Evolutionary conservation across 768 basidiomycete genomes (phyloP).

Genomic region (Leucocoprinus sp.): DNA sequence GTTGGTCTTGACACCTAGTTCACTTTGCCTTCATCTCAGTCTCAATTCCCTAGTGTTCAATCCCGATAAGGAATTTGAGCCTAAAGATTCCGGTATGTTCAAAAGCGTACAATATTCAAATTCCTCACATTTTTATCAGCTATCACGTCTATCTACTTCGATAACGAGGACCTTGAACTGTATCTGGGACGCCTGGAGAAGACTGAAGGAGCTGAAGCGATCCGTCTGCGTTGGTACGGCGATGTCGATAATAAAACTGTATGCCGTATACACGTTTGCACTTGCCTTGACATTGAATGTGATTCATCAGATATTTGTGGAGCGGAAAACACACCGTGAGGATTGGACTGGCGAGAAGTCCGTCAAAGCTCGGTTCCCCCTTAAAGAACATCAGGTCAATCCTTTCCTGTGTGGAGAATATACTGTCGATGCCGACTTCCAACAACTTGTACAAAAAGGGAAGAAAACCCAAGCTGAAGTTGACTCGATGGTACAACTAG

Average conservation of each 20-base stretch:
- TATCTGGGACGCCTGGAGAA: slow-evolving; percentile 97
- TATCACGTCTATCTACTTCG: slow-evolving; percentile 96
- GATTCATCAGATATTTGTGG: slow-evolving; percentile 62
- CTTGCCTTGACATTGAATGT: background rate
- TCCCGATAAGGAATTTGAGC: slow-evolving; percentile 85
- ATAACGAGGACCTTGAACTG: slow-evolving; percentile 90
- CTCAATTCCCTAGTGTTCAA: slow-evolving; percentile 69
- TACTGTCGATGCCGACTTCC: slow-evolving; percentile 90
- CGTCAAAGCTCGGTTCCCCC: slow-evolving; percentile 92
- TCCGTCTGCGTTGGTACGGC: slow-evolving; percentile 96
- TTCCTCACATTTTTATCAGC: slow-evolving; percentile 33
- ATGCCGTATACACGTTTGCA: slow-evolving; percentile 17
- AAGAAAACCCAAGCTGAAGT: slow-evolving; percentile 92
- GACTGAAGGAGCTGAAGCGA: slow-evolving; percentile 96
- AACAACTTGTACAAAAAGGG: slow-evolving; percentile 75
- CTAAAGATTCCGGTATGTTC: slow-evolving; percentile 65
- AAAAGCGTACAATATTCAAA: background rate
- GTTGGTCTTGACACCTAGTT: slow-evolving; percentile 30
- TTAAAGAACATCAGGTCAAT: slow-evolving; percentile 91
- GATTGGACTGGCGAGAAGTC: slow-evolving; percentile 99
- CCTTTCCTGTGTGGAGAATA: slow-evolving; percentile 85
- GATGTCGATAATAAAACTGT: slow-evolving; percentile 77
- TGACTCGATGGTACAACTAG: slow-evolving; percentile 90
- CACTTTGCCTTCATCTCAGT: background rate
- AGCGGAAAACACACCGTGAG: slow-evolving; percentile 89